These are phyloP conservation scores for Paramecium tetraurelia DNA, from an alignment of 73 alveolate genomes.

Conservation along the genomic window DNA sequence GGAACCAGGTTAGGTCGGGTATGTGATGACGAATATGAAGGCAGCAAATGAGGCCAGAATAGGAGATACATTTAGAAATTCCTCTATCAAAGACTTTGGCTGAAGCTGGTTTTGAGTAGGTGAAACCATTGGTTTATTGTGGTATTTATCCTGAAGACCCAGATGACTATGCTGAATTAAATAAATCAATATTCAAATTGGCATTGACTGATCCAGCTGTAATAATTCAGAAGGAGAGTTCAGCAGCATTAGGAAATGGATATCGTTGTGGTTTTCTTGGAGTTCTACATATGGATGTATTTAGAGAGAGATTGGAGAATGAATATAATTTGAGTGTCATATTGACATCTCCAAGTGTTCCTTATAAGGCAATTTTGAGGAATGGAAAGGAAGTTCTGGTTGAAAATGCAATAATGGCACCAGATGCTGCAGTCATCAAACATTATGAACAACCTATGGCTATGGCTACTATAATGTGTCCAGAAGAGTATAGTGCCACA, in stretches of 20 bases:
- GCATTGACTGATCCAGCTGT: constrained; percentile 80
- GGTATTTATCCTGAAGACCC: constrained; percentile 94
- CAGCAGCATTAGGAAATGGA: constrained; percentile 83
- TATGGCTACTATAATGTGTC: constrained; percentile 79
- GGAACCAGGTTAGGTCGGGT: constrained; percentile 92
- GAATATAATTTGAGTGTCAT: constrained; percentile 81
- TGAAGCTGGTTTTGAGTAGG: constrained; percentile 90
- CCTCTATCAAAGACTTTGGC: constrained; percentile 67
- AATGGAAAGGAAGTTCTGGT: constrained; percentile 67
- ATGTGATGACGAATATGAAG: constrained; percentile 86
- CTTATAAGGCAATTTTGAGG: constrained; percentile 71
- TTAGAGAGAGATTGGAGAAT: constrained; percentile 83
- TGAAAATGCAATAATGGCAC: constrained; percentile 72
- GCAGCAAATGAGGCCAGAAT: constrained; percentile 82
- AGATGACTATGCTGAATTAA: constrained; percentile 75
- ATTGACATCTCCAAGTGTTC: constrained; percentile 89
- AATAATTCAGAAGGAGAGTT: constrained; percentile 68
- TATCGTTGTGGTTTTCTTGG: constrained; percentile 95
- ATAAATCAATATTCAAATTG: constrained; percentile 70
- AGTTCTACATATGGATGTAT: constrained; percentile 91
- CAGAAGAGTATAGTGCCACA: constrained; percentile 70
- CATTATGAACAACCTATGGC: constrained; percentile 81
- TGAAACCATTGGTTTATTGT: constrained; percentile 90
- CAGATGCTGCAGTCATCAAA: constrained; percentile 56
- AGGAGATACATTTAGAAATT: constrained; percentile 82